A percentile compares a stretch with the other conserved stretches of the same genome.
Evolutionary conservation across 768 basidiomycete genomes (phyloP).

Genomic region (Russula olivacea): DNA sequence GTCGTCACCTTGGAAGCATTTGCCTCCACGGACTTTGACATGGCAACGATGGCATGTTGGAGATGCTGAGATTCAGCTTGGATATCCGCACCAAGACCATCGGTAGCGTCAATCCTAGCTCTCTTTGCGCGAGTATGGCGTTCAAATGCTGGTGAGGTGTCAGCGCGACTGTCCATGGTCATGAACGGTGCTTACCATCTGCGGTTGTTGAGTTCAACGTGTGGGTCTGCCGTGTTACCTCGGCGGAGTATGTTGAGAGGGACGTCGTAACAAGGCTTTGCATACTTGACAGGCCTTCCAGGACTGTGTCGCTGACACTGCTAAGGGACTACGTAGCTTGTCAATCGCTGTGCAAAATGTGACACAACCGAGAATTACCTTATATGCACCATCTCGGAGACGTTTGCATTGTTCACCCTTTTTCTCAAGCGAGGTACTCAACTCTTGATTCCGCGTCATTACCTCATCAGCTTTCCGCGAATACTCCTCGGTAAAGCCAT

Average conservation of each 20-base stretch:
- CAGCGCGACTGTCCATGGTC: neutral
- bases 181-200: constrained; percentile 35
- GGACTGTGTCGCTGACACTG: constrained; percentile 38
- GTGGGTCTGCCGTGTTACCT: constrained; percentile 46
- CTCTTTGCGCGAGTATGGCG: constrained; percentile 58
- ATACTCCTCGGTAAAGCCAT: constrained; percentile 45
- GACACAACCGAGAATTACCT: constrained; percentile 38
- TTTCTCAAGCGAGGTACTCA: constrained; percentile 40
- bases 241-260: constrained; percentile 44
- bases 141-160: constrained; percentile 46
- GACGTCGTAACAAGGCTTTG: constrained; percentile 43
- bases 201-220: constrained; percentile 40
- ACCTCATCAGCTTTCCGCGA: constrained; percentile 40
- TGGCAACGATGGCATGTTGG: constrained; percentile 46
- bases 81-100: constrained; percentile 42
- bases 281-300: constrained; percentile 40
- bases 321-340: constrained; percentile 36
- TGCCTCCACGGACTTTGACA: constrained; percentile 43
- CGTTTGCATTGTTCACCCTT: constrained; percentile 47
- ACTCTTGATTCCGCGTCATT: constrained; percentile 38
- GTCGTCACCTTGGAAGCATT: constrained; percentile 41
- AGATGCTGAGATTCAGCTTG: constrained; percentile 48
- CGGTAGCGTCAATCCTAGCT: constrained; percentile 56
- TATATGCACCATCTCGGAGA: constrained; percentile 50
- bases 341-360: constrained; percentile 10